Base-by-base conservation (phyloP, 306 rosid species). In the Quercus wislizeni region DNA sequence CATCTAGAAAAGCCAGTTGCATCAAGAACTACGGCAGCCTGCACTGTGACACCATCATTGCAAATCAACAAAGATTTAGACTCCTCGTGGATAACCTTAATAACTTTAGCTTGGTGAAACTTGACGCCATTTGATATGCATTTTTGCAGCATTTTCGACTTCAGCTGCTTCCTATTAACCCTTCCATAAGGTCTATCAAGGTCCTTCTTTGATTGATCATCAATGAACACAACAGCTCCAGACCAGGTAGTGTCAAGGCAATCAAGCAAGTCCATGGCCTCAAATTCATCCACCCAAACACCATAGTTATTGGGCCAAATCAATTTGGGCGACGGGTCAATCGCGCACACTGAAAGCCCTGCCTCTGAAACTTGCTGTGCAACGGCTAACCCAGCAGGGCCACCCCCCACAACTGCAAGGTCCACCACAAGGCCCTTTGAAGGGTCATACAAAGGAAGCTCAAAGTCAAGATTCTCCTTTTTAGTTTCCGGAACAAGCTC, bases 211-310 rank as follows among this genome's bases (percentile, higher is more conserved):
- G 91, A 71, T 15, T 91, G 74, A 3, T 91, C 96, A 52, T 91
- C 88, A 67, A 85, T 83, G 72, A 25, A 91, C 79, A 95, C 99
- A 79, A 88, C 94, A 11, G 99, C 99, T 71, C 98, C 99, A 1
- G 98, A 88, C 98, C 98, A 95, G 28, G 98, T 95, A 52, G 94
- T 90, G 83, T 95, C 99, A 43, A 95, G 96, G 80, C 99, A 95
- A 76, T 95, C 99, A 38, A 95, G 94, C 78, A 95, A 83, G 83
- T 91, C 97, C 99, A 95, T 89, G 74, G 94, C 92, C 81, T 95
- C 98, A 82, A 95, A 95, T 73, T 95, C 99, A 87, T 95, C 98
- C 69, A 95, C 99, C 99, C 99, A 95, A 88, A 95, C 99, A 43
- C 99, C 99, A 82, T 95, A 95, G 78, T 93, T 95, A 77, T 95